These are phyloP conservation scores for Rachicladosporium sp. DNA, from an alignment of 2,329 filamentous ascomycete genomes.

Conservation along the genomic window DNA sequence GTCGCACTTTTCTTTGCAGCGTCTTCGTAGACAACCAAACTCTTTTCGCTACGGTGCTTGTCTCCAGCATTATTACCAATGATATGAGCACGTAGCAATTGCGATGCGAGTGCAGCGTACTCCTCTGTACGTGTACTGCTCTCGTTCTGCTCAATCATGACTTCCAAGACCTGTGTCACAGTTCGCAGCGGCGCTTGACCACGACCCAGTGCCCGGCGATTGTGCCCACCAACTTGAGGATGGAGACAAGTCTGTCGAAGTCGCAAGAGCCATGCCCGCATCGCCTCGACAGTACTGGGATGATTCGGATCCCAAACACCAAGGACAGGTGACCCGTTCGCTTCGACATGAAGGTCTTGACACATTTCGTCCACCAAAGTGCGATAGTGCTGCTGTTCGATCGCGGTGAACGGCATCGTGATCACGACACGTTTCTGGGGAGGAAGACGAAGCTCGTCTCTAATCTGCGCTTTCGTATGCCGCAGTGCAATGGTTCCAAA, in stretches of 20 bases:
- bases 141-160: conserved; percentile 84
- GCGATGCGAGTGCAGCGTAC: conserved; percentile 48
- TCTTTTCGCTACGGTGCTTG: conserved; percentile 44
- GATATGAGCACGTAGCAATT: conserved; percentile 62
- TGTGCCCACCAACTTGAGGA: conserved; percentile 65
- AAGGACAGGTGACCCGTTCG: conserved; percentile 48
- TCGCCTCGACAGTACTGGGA: conserved; percentile 47
- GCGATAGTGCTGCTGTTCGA: conserved; percentile 83
- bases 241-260: conserved; percentile 77
- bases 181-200: conserved; percentile 58
- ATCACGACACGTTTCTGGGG: conserved; percentile 77
- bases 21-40: conserved; percentile 56
- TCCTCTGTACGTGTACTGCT: conserved; percentile 54
- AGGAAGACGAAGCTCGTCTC: conserved; percentile 67
- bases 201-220: conserved; percentile 48
- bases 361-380: conserved; percentile 66
- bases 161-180: conserved; percentile 72
- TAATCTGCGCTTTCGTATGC: conserved; percentile 72
- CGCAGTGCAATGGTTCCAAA: conserved; percentile 64
- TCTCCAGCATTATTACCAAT: conserved; percentile 58
- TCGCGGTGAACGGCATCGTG: conserved; percentile 75
- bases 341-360: conserved; percentile 52
- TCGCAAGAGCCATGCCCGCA: conserved; percentile 67
- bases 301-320: conserved; percentile 55
- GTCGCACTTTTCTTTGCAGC: conserved; percentile 28